These are phyloP conservation scores for Magnolia kwangsiensis DNA, from an alignment of 164 flowering plant species.

Conservation along the genomic window DNA sequence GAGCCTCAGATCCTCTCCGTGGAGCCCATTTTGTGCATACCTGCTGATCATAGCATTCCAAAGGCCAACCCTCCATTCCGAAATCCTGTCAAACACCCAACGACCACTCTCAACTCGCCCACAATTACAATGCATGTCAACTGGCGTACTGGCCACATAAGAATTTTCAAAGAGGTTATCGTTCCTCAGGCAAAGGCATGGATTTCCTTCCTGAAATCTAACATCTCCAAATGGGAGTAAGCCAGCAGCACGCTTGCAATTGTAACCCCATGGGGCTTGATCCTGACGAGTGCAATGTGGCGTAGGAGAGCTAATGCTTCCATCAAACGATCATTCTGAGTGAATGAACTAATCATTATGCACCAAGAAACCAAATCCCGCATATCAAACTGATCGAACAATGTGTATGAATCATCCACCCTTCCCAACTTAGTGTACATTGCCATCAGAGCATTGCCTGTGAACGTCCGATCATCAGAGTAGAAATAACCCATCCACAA, in stretches of 20 bases:
- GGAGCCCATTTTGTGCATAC: conserved; percentile 50
- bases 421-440: conserved; percentile 71
- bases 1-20: conserved; percentile 51
- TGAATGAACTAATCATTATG: conserved; percentile 54
- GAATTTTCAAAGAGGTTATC: conserved; percentile 42
- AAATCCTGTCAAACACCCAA: conserved; percentile 43
- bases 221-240: conserved; percentile 60
- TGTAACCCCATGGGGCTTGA: conserved; percentile 65
- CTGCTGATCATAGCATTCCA: conserved; percentile 91
- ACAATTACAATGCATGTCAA: conserved; percentile 88
- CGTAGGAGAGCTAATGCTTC: conserved; percentile 51
- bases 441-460: conserved; percentile 62
- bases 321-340: conserved; percentile 47
- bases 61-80: conserved; percentile 39
- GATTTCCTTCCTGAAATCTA: conserved; percentile 57
- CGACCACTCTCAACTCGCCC: conserved; percentile 43
- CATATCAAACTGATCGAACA: conserved; percentile 44
- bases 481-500: conserved; percentile 30
- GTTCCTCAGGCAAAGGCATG: conserved; percentile 62
- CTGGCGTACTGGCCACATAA: conserved; percentile 66
- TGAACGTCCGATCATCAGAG: conserved; percentile 37
- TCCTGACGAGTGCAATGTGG: conserved; percentile 42
- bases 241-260: conserved; percentile 74
- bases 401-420: conserved; percentile 34
- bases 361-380: conserved; percentile 78